Percentiles rank a stretch among this genome's conserved stretches.
phyloP scores from a whole-genome alignment of 2,329 filamentous ascomycete species.

The Geosmithia putterillii region DNA sequence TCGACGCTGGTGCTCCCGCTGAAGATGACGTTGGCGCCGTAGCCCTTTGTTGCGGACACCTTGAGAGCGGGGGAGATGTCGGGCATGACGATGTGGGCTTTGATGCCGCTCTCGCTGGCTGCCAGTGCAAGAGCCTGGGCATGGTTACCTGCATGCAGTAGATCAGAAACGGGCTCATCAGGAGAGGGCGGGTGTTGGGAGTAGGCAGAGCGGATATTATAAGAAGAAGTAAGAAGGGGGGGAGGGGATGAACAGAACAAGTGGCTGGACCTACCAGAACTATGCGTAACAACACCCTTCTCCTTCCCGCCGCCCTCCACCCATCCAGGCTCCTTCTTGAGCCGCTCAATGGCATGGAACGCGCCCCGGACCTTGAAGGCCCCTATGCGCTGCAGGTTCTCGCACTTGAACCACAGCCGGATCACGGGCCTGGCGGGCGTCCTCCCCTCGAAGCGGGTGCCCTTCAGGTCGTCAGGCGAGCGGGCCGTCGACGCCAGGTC shows the following conservation, averaged over 20 bases:
- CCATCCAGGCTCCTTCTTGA: constrained; percentile 51
- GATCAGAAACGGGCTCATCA: neutral
- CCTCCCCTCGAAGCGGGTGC: constrained; percentile 43
- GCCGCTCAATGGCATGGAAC: constrained; percentile 67
- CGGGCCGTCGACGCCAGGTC: constrained; percentile 62
- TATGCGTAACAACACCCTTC: constrained; percentile 79
- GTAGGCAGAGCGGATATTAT: neutral
- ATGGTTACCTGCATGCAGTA: constrained; percentile 62
- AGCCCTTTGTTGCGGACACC: constrained; percentile 67
- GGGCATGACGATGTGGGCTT: constrained; percentile 88
- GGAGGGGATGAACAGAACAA: neutral
- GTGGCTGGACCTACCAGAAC: constrained; percentile 48
- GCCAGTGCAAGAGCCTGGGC: constrained; percentile 86
- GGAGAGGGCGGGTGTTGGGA: neutral
- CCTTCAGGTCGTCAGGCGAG: constrained; percentile 33
- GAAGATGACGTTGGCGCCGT: constrained; percentile 70
- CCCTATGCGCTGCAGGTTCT: constrained; percentile 82
- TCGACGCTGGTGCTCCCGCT: constrained; percentile 70
- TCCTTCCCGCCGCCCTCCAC: constrained; percentile 44
- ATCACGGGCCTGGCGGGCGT: constrained; percentile 52
- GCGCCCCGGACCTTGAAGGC: constrained; percentile 90
- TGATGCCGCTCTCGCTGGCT: constrained; percentile 58
- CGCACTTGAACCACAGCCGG: constrained; percentile 85
- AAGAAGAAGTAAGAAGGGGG: neutral
- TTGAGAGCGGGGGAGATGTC: constrained; percentile 74